Evolutionary conservation across 805 yeast genomes (phyloP).

Genomic region (Saturnispora gosingensis): DNA sequence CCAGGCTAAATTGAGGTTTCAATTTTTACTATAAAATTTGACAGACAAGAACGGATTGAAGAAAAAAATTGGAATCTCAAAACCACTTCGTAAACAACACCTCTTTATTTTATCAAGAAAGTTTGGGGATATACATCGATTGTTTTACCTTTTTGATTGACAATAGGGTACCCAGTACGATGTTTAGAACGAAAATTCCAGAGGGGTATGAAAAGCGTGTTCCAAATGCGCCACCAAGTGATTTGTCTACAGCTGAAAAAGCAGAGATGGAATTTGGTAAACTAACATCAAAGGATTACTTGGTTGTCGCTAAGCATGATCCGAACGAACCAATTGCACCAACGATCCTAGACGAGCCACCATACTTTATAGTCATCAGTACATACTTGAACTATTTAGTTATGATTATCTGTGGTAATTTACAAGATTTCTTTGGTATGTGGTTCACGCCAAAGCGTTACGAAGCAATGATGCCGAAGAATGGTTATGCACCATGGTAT

Average conservation of each 20-base stretch:
- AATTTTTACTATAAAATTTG: neutral
- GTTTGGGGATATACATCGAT: neutral
- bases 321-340: slow-evolving; percentile 47
- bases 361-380: slow-evolving; percentile 64
- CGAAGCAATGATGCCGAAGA: slow-evolving; percentile 56
- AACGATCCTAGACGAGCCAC: slow-evolving; percentile 76
- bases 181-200: slow-evolving; percentile 3
- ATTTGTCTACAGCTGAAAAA: slow-evolving; percentile 27
- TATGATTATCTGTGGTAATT: slow-evolving; percentile 80
- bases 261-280: slow-evolving; percentile 68
- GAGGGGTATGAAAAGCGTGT: slow-evolving; percentile 14
- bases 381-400: slow-evolving; percentile 83
- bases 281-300: slow-evolving; percentile 52
- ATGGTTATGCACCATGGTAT: slow-evolving; percentile 95
- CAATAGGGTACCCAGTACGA: neutral
- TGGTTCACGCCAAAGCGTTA: slow-evolving; percentile 58
- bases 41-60: neutral
- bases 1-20: neutral
- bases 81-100: slow-evolving; percentile 12
- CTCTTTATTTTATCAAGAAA: slow-evolving; percentile 1
- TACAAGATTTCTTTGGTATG: slow-evolving; percentile 81
- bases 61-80: neutral
- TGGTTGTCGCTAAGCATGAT: slow-evolving; percentile 53
- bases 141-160: neutral
- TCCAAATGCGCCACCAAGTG: slow-evolving; percentile 28